These are phyloP conservation scores for Fusarium sulawesiense DNA, from an alignment of 2,329 filamentous ascomycete species.

Conservation along the genomic window DNA sequence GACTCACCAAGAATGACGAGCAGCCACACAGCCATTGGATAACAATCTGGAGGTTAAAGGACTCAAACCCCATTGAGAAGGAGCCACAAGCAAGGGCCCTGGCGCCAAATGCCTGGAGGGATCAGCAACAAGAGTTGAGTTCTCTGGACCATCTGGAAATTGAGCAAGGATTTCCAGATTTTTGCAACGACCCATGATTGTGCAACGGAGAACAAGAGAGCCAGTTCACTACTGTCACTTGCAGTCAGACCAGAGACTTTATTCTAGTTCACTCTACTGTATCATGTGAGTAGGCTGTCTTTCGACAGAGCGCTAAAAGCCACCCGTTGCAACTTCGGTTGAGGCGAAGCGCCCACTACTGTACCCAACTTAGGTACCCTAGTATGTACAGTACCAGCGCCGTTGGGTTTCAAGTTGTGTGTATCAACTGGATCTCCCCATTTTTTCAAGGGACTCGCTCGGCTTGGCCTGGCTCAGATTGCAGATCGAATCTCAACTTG, in stretches of 20 bases:
- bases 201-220: constrained; percentile 3
- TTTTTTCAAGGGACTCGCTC: constrained; percentile 21
- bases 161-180: constrained; percentile 3
- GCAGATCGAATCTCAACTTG: constrained; percentile 3
- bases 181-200: constrained; percentile 1
- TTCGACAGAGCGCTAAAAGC: background rate
- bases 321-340: constrained; percentile 13
- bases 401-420: constrained; percentile 35
- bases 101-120: constrained; percentile 23
- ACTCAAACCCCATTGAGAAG: constrained; percentile 12
- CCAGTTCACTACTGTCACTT: background rate
- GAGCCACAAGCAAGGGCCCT: constrained; percentile 24
- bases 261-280: background rate
- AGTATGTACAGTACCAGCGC: background rate
- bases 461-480: constrained; percentile 16
- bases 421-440: constrained; percentile 24
- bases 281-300: background rate
- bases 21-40: constrained; percentile 27
- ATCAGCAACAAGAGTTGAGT: constrained; percentile 28
- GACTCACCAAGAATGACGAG: constrained; percentile 34
- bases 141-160: constrained; percentile 22
- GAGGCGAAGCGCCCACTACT: constrained; percentile 26
- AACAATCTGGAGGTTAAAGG: constrained; percentile 15
- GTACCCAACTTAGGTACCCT: background rate
- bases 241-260: background rate